Percentiles rank a stretch among this genome's conserved stretches.
These are phyloP conservation scores for Penicillium sp. DNA, from an alignment of 2,329 filamentous ascomycete genomes.

Conservation along the genomic window DNA sequence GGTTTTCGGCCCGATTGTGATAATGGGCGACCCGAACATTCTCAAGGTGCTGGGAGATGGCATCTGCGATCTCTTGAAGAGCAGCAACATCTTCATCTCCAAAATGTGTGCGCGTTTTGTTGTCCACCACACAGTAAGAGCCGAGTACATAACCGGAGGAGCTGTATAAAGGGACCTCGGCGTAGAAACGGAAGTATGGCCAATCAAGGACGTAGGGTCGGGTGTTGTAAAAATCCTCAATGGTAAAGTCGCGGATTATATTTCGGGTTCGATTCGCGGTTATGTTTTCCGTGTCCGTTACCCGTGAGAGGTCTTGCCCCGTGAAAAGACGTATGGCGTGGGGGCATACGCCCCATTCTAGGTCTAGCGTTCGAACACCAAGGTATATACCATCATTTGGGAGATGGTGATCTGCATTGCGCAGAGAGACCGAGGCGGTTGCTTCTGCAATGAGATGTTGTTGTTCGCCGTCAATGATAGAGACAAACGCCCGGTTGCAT, in stretches of 20 bases:
- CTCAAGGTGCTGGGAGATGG: conserved; percentile 61
- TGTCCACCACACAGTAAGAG: conserved; percentile 58
- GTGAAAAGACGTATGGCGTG: conserved; percentile 27
- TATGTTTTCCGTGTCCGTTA: conserved; percentile 19
- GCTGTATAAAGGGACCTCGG: conserved; percentile 59
- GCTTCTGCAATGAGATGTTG: conserved; percentile 57
- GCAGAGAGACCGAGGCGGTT: conserved; percentile 44
- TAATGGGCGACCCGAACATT: conserved; percentile 55
- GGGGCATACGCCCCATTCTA: conserved; percentile 24
- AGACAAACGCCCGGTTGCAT: conserved; percentile 49
- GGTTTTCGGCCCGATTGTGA: conserved; percentile 47
- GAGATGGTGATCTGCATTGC: conserved; percentile 25
- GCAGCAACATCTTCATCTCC: neutral
- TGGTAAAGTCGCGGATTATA: conserved; percentile 37
- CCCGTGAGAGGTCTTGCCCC: conserved; percentile 16
- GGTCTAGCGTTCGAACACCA: conserved; percentile 25
- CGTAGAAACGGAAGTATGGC: conserved; percentile 49
- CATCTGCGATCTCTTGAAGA: conserved; percentile 50
- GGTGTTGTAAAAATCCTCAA: conserved; percentile 34
- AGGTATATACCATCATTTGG: conserved; percentile 35
- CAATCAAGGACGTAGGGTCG: conserved; percentile 31
- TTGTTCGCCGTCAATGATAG: conserved; percentile 51
- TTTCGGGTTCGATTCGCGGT: conserved; percentile 29
- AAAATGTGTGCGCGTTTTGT: neutral
- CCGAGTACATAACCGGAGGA: conserved; percentile 57